Conservation (phyloP, 2,329 filamentous ascomycete species). For the Neonectria neomacrospora region DNA sequence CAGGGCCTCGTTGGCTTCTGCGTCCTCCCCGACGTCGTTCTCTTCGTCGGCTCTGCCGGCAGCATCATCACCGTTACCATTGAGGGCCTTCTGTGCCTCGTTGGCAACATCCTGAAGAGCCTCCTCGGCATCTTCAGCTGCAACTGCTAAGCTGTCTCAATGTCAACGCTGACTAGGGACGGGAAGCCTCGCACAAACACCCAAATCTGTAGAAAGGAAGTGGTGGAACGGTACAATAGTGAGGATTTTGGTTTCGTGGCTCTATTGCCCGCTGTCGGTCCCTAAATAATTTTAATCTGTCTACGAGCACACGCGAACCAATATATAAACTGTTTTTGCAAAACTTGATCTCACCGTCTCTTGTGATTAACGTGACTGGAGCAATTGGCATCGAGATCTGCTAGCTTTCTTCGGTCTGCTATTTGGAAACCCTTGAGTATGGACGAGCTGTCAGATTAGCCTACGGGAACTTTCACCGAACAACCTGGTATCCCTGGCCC, state of each 20-base stretch:
- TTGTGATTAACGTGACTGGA: constrained; percentile 1
- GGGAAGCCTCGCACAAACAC: background rate
- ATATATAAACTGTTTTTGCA: constrained; percentile 2
- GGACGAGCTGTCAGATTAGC: background rate
- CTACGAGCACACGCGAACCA: constrained; percentile 9
- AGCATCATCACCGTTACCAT: constrained; percentile 43
- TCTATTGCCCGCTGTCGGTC: constrained; percentile 3
- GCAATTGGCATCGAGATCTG: background rate
- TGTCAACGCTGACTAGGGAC: background rate
- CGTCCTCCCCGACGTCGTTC: constrained; percentile 47
- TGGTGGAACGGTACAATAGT: background rate
- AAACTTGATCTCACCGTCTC: background rate
- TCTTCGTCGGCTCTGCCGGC: constrained; percentile 43
- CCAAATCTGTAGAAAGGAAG: background rate
- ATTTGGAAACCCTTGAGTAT: background rate
- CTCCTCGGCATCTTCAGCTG: constrained; percentile 49
- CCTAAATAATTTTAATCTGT: constrained; percentile 16
- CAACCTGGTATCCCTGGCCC: background rate
- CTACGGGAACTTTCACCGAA: background rate
- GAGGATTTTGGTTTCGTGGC: constrained; percentile 11
- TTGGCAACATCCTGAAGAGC: constrained; percentile 46
- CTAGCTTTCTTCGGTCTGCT: background rate
- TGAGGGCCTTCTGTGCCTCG: constrained; percentile 48
- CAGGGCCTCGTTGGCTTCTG: constrained; percentile 47
- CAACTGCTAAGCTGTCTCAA: constrained; percentile 43